These are phyloP conservation scores for Cordyceps cicadae DNA, from an alignment of 2,329 filamentous ascomycete genomes.

Conservation along the genomic window DNA sequence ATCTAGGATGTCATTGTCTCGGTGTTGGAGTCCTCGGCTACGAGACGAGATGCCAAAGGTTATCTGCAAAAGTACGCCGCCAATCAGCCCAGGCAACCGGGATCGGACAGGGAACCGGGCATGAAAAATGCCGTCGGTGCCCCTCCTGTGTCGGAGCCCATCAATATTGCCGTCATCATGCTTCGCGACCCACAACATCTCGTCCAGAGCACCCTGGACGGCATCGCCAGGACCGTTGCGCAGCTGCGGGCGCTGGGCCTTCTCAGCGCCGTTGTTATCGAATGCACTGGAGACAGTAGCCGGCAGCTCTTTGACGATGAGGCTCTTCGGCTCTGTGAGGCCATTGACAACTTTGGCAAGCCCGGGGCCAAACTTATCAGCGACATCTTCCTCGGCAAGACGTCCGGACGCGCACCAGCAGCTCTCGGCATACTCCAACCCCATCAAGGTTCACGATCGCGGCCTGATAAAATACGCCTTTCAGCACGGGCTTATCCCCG, in stretches of 20 bases:
- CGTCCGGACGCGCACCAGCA: neutral
- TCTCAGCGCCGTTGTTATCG: conserved; percentile 72
- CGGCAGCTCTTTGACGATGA: conserved; percentile 48
- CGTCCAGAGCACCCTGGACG: conserved; percentile 59
- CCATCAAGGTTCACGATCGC: conserved; percentile 24
- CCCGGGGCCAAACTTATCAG: conserved; percentile 58
- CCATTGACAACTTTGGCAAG: conserved; percentile 61
- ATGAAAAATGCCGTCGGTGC: conserved; percentile 3
- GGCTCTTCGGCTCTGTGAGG: conserved; percentile 63
- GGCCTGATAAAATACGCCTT: conserved; percentile 26
- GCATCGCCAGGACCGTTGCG: conserved; percentile 73
- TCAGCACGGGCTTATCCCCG: conserved; percentile 26
- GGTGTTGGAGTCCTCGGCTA: conserved; percentile 79
- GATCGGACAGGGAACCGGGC: conserved; percentile 16
- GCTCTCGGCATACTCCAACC: conserved; percentile 18
- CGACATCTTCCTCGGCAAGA: conserved; percentile 8
- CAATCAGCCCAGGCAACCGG: conserved; percentile 21
- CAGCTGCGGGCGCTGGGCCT: conserved; percentile 79
- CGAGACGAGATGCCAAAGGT: conserved; percentile 83
- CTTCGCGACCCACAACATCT: conserved; percentile 65
- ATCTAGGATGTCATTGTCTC: conserved; percentile 74
- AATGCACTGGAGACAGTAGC: conserved; percentile 46
- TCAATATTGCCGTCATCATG: conserved; percentile 75
- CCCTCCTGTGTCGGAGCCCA: conserved; percentile 20
- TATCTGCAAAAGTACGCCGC: conserved; percentile 77